Conservation (phyloP, 2,329 filamentous ascomycete genomes). For the Aspergillus aculeatinus region DNA sequence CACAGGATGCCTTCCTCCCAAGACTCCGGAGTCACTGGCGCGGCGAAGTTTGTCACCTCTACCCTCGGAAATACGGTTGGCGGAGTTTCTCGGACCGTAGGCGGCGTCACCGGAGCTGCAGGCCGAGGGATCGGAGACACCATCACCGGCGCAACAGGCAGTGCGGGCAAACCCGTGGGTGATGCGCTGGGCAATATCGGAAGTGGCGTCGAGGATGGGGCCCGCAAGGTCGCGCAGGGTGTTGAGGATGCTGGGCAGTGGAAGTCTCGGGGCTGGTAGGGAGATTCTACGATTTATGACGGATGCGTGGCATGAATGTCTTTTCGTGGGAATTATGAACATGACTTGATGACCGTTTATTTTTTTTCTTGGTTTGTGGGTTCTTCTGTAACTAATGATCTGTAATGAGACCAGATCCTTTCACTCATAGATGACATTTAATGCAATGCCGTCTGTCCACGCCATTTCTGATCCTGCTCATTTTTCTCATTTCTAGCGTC, state of each 20-base stretch:
- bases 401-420: too few relatives aligned
- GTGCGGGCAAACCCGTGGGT: slow-evolving; percentile 55
- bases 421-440: too few relatives aligned
- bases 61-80: slow-evolving; percentile 57
- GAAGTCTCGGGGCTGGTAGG: slow-evolving; percentile 26
- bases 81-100: slow-evolving; percentile 54
- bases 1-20: slow-evolving; percentile 18
- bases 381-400: too few relatives aligned
- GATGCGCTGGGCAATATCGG: slow-evolving; percentile 56
- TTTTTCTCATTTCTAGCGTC: too few relatives aligned
- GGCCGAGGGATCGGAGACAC: slow-evolving; percentile 60
- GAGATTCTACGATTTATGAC: background rate
- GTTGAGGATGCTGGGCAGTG: slow-evolving; percentile 60
- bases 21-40: slow-evolving; percentile 49
- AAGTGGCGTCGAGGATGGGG: slow-evolving; percentile 54
- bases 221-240: slow-evolving; percentile 52
- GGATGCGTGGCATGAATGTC: background rate
- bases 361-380: too few relatives aligned
- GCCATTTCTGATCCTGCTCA: too few relatives aligned
- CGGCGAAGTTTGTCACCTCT: slow-evolving; percentile 56
- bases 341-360: too few relatives aligned
- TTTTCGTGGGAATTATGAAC: too few relatives aligned
- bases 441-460: too few relatives aligned
- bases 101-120: slow-evolving; percentile 56
- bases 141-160: slow-evolving; percentile 54